These are phyloP conservation scores for Castanospermum australe DNA, from an alignment of 306 rosid species.

Conservation along the genomic window DNA sequence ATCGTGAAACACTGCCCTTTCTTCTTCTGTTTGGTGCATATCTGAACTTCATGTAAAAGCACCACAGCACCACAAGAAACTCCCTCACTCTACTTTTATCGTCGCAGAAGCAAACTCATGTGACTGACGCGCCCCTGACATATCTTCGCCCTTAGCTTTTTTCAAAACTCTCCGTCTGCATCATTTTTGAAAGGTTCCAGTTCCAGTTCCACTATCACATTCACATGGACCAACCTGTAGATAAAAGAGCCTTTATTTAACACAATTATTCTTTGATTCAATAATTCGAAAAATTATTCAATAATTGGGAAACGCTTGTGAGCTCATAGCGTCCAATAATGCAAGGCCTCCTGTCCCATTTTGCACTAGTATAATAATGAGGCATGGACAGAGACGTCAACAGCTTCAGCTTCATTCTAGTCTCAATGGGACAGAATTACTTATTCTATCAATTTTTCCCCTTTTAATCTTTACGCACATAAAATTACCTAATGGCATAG, in stretches of 20 bases:
- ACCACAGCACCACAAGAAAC: not conserved
- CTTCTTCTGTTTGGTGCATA: not conserved
- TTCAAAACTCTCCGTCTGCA: conserved; percentile 29
- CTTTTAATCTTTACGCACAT: not conserved
- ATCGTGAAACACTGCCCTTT: not conserved
- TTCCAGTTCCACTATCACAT: conserved; percentile 51
- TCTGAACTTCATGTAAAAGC: not conserved
- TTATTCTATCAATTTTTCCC: not conserved
- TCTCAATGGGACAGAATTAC: conserved; percentile 11
- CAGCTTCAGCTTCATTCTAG: conserved; percentile 16
- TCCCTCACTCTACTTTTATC: conserved; percentile 8
- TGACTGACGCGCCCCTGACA: conserved; percentile 51
- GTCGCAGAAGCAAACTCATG: conserved; percentile 40
- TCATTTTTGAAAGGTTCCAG: conserved; percentile 38
- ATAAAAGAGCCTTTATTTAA: conserved; percentile 20
- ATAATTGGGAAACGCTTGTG: conserved; percentile 28
- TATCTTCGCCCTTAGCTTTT: conserved; percentile 30
- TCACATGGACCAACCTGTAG: conserved; percentile 74
- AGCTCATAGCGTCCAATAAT: conserved; percentile 41
- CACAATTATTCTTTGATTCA: conserved; percentile 36
- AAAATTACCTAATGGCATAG: not conserved
- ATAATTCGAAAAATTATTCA: conserved; percentile 31
- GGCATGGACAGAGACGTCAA: conserved; percentile 36
- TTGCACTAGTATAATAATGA: conserved; percentile 19
- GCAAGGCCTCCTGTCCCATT: conserved; percentile 28